phyloP scores from a whole-genome alignment of 1,139 yeast genomes.

The Taphrina betulina region DNA sequence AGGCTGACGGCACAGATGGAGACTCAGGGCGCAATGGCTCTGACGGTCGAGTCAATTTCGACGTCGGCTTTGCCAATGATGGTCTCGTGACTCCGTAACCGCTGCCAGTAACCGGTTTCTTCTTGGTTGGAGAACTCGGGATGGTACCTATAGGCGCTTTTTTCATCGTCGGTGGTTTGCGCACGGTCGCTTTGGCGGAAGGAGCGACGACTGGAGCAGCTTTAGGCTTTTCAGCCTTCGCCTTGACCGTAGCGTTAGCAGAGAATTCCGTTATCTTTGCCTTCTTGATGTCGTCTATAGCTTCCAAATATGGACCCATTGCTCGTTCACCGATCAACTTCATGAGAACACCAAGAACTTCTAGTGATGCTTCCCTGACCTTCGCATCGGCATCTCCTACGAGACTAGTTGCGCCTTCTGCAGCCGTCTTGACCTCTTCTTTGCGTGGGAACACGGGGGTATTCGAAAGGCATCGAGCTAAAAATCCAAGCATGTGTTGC shows the following conservation, averaged over 20 bases:
- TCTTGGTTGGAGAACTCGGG: conserved; percentile 21
- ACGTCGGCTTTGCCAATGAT: conserved; percentile 18
- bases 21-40: conserved; percentile 9
- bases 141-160: conserved; percentile 11
- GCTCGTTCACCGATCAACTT: conserved; percentile 76
- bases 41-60: conserved; percentile 19
- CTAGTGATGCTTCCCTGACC: conserved; percentile 75
- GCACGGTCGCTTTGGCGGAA: neutral
- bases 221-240: conserved; percentile 43
- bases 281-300: conserved; percentile 68
- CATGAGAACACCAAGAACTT: conserved; percentile 77
- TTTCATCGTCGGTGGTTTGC: conserved; percentile 10
- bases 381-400: conserved; percentile 83
- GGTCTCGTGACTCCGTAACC: conserved; percentile 26
- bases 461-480: conserved; percentile 62
- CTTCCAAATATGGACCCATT: conserved; percentile 59
- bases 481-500: conserved; percentile 63
- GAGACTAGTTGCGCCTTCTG: conserved; percentile 58
- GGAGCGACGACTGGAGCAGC: conserved; percentile 34
- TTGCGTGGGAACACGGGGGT: conserved; percentile 54
- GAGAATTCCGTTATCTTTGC: conserved; percentile 62
- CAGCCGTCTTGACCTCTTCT: conserved; percentile 58
- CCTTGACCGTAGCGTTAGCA: conserved; percentile 58
- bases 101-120: conserved; percentile 17
- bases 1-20: conserved; percentile 9